Evolutionary conservation across 352 stramenopile species (phyloP).

Genomic region (Pythium phragmiticola): DNA sequence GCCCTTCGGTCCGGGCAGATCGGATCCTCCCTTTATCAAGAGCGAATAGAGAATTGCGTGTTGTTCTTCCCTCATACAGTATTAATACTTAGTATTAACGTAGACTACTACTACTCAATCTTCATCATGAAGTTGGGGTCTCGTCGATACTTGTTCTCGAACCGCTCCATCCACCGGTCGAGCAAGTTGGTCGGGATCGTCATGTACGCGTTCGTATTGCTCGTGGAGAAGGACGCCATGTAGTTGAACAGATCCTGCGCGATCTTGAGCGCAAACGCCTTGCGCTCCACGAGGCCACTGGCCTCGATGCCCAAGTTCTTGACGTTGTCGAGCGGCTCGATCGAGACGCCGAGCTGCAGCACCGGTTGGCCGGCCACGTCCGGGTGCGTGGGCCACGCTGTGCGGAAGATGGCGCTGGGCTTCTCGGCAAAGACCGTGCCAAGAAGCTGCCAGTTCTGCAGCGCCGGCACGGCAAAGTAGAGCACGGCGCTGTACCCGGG

Average conservation of each 20-base stretch:
- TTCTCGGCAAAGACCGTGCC: constrained; percentile 43
- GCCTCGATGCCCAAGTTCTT: constrained; percentile 46
- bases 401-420: constrained; percentile 45
- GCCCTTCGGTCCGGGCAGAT: too few relatives aligned
- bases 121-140: constrained; percentile 89
- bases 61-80: too few relatives aligned
- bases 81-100: too few relatives aligned
- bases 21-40: too few relatives aligned
- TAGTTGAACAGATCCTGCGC: constrained; percentile 85
- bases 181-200: constrained; percentile 81
- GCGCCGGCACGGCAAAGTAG: constrained; percentile 42
- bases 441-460: constrained; percentile 44
- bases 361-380: constrained; percentile 35
- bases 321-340: constrained; percentile 44
- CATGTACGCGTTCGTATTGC: constrained; percentile 58
- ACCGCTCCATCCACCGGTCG: constrained; percentile 80
- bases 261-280: constrained; percentile 82
- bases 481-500: constrained; percentile 36
- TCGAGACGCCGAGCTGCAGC: constrained; percentile 44
- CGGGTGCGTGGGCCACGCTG: constrained; percentile 42
- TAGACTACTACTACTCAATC: constrained; percentile 19
- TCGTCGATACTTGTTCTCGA: constrained; percentile 71
- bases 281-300: constrained; percentile 38
- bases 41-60: too few relatives aligned
- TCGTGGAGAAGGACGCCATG: constrained; percentile 70